These are phyloP conservation scores for Hibiscus tridactylites DNA, from an alignment of 345 rosid genomes.

Conservation along the genomic window DNA sequence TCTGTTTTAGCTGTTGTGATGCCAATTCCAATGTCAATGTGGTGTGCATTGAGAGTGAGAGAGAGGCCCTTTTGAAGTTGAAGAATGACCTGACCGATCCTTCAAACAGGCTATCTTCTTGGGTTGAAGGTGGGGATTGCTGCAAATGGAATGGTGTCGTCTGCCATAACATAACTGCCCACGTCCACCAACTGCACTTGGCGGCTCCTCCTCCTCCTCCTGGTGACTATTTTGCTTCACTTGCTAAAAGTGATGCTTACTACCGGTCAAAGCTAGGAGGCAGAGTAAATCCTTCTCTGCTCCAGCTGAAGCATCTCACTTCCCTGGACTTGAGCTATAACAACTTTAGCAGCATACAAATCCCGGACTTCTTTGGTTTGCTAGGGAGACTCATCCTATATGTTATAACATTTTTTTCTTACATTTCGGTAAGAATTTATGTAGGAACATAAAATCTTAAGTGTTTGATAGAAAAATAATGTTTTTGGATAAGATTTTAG, in stretches of 20 bases:
- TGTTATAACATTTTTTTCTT: too few relatives aligned
- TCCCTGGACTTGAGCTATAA: not conserved
- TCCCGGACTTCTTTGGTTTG: not conserved
- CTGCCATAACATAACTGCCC: constrained; percentile 17
- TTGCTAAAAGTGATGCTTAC: not conserved
- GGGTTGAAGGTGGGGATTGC: constrained; percentile 15
- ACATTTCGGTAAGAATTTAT: too few relatives aligned
- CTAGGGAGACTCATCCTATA: too few relatives aligned
- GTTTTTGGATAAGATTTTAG: too few relatives aligned
- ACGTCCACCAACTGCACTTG: constrained; percentile 16
- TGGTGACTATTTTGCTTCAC: not conserved
- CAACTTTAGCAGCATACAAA: not conserved
- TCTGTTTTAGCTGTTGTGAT: not conserved
- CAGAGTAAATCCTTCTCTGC: not conserved
- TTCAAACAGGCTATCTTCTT: constrained; percentile 8
- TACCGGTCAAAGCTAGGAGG: not conserved
- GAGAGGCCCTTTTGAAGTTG: constrained; percentile 15
- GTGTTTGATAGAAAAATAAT: too few relatives aligned
- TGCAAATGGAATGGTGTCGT: constrained; percentile 20
- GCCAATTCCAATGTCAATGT: not conserved
- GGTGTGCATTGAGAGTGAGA: constrained; percentile 10
- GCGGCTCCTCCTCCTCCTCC: not conserved
- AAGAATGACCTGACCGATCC: constrained; percentile 15
- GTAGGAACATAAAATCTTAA: too few relatives aligned
- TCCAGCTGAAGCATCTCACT: not conserved